Evolutionary conservation across 1,284 basidiomycete species (phyloP), one percentile per base, ranked within the genome.

Genomic region (Schizophyllum commune): DNA sequence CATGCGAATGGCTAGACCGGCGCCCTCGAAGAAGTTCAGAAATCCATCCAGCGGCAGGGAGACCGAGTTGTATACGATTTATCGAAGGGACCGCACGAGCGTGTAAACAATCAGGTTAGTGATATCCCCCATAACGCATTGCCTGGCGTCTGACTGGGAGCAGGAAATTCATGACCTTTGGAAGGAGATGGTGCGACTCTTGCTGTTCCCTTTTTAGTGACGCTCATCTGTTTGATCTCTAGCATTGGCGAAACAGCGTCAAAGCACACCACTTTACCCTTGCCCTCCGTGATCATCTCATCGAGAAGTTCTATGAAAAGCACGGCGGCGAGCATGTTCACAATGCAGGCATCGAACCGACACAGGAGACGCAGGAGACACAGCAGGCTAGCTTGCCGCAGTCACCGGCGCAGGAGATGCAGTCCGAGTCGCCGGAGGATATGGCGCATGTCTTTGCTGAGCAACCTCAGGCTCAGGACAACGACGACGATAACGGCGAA

Each of bases 171-270:
- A 47, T 17, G 39, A 47, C 15, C 57, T 65, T 1, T 65, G 64
- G 64, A 56, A 63, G 32, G 51, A 62, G 34, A 47, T 47, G 39
- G 39, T 47, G 9, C 4, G 17, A 2, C 13, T 47, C 3, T 47
- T 3, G 39, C 17, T 13, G 9, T 13, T 39, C 7, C 6, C 34
- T 6, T 39, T 6, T 7, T 39, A 39, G 13, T 39, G 34, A 7
- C 34, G 34, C 7, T 13, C 7, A n/a, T n/a, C 34, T 39, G 3
- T 3, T 17, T 13, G 2, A 9, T 47, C 13, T 2, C 9, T 59
- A 77, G 73, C 73, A 72, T 11, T 76, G 75, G 74, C 74, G 73
- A 67, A 74, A 74, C n/a, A 78, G 73, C 60, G 75, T 77, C 39
- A 77, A 77, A 64, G 73, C 76, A 2, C 70, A 72, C 8, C 72